Evolutionary conservation across 1,139 yeast species (phyloP).

Genomic region (Zygosaccharomyces sapae): DNA sequence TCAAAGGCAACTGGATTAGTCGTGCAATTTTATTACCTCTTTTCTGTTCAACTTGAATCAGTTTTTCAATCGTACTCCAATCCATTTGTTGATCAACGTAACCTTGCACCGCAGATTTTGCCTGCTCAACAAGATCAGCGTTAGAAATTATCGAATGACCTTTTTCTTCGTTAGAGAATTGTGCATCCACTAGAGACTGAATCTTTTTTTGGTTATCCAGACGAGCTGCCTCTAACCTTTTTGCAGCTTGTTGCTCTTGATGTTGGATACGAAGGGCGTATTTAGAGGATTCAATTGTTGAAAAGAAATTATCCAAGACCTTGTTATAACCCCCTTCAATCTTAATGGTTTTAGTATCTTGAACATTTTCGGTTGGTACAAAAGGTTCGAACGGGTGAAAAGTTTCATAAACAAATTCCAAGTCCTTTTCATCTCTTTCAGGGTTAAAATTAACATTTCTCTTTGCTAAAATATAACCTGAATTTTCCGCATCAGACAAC

Average conservation of each 20-base stretch:
- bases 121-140: slow-evolving; percentile 68
- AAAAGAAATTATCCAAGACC: slow-evolving; percentile 78
- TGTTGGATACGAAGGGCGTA: slow-evolving; percentile 67
- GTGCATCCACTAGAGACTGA: slow-evolving; percentile 60
- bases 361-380: slow-evolving; percentile 38
- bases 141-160: slow-evolving; percentile 72
- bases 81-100: slow-evolving; percentile 84
- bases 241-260: slow-evolving; percentile 70
- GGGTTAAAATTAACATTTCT: slow-evolving; percentile 48
- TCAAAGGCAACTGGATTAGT: slow-evolving; percentile 62
- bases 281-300: slow-evolving; percentile 79
- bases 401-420: slow-evolving; percentile 64
- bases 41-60: slow-evolving; percentile 64
- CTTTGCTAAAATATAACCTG: slow-evolving; percentile 66
- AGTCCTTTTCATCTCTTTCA: slow-evolving; percentile 38
- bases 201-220: slow-evolving; percentile 71
- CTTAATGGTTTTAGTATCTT: slow-evolving; percentile 37
- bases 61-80: slow-evolving; percentile 83
- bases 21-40: slow-evolving; percentile 64
- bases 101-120: slow-evolving; percentile 61
- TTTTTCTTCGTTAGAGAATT: slow-evolving; percentile 56
- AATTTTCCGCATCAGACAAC: slow-evolving; percentile 25
- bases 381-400: slow-evolving; percentile 80
- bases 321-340: slow-evolving; percentile 61
- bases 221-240: slow-evolving; percentile 68